Percentiles rank a stretch among this genome's conserved stretches.
Conservation (phyloP, 805 yeast genomes). For the Zygosaccharomyces bisporus region DNA sequence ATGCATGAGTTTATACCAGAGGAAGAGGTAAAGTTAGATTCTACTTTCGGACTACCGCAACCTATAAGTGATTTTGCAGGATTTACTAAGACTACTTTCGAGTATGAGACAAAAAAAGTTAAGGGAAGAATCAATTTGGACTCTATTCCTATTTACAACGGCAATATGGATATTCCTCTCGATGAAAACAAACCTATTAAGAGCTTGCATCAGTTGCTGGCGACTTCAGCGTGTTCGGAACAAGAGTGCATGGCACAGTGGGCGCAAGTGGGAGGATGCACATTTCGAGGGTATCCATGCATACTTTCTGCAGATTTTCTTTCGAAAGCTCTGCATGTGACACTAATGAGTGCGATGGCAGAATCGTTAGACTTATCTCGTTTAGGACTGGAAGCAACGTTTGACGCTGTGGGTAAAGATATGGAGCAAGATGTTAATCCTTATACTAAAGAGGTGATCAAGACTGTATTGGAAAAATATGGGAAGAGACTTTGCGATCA, state of each 20-base stretch:
- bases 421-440: constrained; percentile 31
- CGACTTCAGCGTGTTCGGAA: constrained; percentile 51
- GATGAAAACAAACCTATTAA: constrained; percentile 12
- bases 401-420: constrained; percentile 28
- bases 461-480: constrained; percentile 51
- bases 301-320: constrained; percentile 37
- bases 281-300: constrained; percentile 44
- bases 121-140: constrained; percentile 35
- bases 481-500: constrained; percentile 24
- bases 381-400: constrained; percentile 33
- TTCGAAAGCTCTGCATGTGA: constrained; percentile 35
- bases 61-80: constrained; percentile 35
- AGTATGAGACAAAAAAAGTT: constrained; percentile 38
- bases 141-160: constrained; percentile 39
- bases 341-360: constrained; percentile 40
- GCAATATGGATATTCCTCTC: constrained; percentile 22
- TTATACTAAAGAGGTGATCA: constrained; percentile 43
- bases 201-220: constrained; percentile 37
- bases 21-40: constrained; percentile 12
- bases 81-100: constrained; percentile 29
- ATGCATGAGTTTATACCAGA: constrained; percentile 35
- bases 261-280: constrained; percentile 54
- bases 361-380: constrained; percentile 32
- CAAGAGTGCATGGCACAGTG: constrained; percentile 51
- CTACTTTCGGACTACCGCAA: constrained; percentile 35